phyloP scores from a whole-genome alignment of 2,329 filamentous ascomycete species.

The Cordyceps cateniannulata region DNA sequence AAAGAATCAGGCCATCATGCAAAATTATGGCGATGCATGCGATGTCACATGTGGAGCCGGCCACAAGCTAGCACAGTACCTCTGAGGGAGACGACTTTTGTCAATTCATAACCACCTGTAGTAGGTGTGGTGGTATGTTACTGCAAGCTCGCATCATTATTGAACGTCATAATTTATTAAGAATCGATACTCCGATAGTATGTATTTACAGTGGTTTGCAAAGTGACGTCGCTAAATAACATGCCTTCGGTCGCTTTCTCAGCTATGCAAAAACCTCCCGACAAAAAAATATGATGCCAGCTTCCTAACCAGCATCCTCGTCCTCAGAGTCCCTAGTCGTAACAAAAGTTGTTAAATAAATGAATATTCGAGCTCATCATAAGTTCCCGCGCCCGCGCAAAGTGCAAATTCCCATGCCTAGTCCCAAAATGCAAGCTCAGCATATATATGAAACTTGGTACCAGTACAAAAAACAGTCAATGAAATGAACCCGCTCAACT shows the following conservation, averaged over 20 bases:
- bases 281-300: constrained; percentile 7
- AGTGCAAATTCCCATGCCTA: constrained; percentile 5
- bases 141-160: not conserved
- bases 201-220: constrained; percentile 10
- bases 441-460: constrained; percentile 8
- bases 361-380: constrained; percentile 11
- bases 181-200: not conserved
- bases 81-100: not conserved
- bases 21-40: not conserved
- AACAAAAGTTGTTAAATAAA: constrained; percentile 7
- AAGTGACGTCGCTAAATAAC: constrained; percentile 12
- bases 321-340: constrained; percentile 5
- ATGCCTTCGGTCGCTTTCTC: constrained; percentile 9
- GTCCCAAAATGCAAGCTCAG: constrained; percentile 7
- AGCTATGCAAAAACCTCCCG: constrained; percentile 11
- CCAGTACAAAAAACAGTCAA: constrained; percentile 7
- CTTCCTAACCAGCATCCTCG: not conserved
- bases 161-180: not conserved
- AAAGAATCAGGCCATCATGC: not conserved
- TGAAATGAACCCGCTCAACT: constrained; percentile 8
- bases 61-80: not conserved
- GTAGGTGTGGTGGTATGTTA: too few species aligned
- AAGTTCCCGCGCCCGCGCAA: constrained; percentile 7
- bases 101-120: not conserved
- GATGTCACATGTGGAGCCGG: constrained; percentile 5